Percentiles rank a stretch among this genome's conserved stretches.
phyloP scores from a whole-genome alignment of 352 stramenopile genomes.

The Phytophthora sojae region DNA sequence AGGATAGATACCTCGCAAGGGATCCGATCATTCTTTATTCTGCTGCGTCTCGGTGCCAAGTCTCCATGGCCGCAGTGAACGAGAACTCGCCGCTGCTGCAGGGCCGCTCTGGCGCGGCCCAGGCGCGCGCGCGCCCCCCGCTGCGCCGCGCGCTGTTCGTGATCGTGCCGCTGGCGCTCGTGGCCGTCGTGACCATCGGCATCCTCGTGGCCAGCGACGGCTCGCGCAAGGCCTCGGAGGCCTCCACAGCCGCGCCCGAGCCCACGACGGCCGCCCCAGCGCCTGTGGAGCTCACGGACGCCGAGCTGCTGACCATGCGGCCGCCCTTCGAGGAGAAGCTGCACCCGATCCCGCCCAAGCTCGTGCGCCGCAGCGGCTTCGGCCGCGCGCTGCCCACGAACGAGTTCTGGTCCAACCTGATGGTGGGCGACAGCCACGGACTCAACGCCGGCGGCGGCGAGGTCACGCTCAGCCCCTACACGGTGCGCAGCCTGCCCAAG shows the following conservation, averaged over 20 bases:
- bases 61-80: conserved; percentile 33
- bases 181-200: conserved; percentile 59
- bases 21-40: background rate
- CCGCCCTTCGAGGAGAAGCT: conserved; percentile 63
- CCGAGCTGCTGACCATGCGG: conserved; percentile 60
- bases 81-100: conserved; percentile 70
- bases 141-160: conserved; percentile 62
- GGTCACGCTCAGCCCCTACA: conserved; percentile 88
- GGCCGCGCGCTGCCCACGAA: conserved; percentile 81
- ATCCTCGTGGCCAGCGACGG: conserved; percentile 42
- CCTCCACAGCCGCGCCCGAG: background rate
- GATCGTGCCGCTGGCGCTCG: conserved; percentile 57
- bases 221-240: conserved; percentile 16
- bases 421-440: conserved; percentile 79
- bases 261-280: background rate
- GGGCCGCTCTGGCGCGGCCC: conserved; percentile 12
- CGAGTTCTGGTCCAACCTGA: conserved; percentile 91
- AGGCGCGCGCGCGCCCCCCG: conserved; percentile 22
- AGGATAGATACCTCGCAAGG: background rate
- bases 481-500: conserved; percentile 70
- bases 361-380: conserved; percentile 58
- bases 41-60: background rate
- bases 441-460: conserved; percentile 74
- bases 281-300: conserved; percentile 35
- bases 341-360: conserved; percentile 69